Evolutionary conservation across 2,329 filamentous ascomycete genomes (phyloP), one percentile per base, ranked within the genome.

Genomic region (Colletotrichum godetiae): DNA sequence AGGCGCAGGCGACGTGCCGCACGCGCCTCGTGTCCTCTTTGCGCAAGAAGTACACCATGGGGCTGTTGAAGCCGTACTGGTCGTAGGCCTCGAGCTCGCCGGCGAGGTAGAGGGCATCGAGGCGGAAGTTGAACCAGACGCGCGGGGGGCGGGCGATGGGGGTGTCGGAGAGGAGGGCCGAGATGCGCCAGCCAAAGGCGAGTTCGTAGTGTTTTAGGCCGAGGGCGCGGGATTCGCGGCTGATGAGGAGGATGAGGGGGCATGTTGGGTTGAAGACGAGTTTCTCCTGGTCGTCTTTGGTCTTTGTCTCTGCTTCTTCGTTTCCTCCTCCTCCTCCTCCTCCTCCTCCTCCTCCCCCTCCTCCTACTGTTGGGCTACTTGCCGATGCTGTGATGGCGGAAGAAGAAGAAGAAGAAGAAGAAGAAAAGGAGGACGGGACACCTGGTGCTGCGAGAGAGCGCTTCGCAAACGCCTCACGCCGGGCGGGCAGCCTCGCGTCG

Each of bases 71-170:
- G 31, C 85, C 86, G 79, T 84, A 83, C 55, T 77, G 79, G 75
- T 87, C 84, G 77, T 82, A 84, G 13, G 85, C 84, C 80, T 88
- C 86, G 12, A 88, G 81, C 77, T 87, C 85, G 65, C 87, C 87
- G 1, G 82, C 78, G 53, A 88, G 81, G 72, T 86, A 84, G 31
- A 88, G 79, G n/a, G 83, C 80, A 80, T 88, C 87, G 33, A 79
- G 79, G 29, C 70, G 77, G 77, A 86, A 88, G 79, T 86, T 85
- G 84, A 88, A 88, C 81, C 83, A 88, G 15, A 84, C 82, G 33
- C 79, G 79, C 2, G 85, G 79, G 11, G 81, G 80, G 22, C 79
- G 81, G 78, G 79, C 81, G 67, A 79, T 74, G 52, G 80, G 80
- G 72, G 79, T 79, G 73, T 78, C 80, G 49, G 78, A 79, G 35